Evolutionary conservation across 2,329 filamentous ascomycete species (phyloP).

Genomic region (Fusarium sp.): DNA sequence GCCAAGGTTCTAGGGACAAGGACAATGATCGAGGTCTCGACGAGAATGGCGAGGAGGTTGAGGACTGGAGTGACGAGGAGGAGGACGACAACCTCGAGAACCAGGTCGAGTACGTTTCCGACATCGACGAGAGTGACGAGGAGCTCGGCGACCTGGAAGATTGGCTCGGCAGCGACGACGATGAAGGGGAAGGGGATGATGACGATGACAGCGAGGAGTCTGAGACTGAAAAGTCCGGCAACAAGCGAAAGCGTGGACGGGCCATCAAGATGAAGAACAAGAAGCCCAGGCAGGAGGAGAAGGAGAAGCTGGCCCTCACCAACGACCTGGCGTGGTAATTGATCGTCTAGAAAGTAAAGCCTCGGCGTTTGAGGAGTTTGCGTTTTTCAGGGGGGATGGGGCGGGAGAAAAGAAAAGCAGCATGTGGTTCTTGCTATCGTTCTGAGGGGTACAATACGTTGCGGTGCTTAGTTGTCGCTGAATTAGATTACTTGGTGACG

Average conservation of each 20-base stretch:
- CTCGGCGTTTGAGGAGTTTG: slow-evolving; percentile 45
- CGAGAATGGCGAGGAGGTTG: slow-evolving; percentile 76
- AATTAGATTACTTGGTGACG: slow-evolving; percentile 4
- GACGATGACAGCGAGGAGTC: slow-evolving; percentile 68
- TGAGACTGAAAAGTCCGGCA: slow-evolving; percentile 65
- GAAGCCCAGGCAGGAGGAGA: slow-evolving; percentile 69
- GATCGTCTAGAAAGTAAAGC: slow-evolving; percentile 15
- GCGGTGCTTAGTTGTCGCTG: slow-evolving; percentile 8
- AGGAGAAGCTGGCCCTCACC: slow-evolving; percentile 60
- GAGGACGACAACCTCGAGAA: slow-evolving; percentile 79
- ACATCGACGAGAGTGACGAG: slow-evolving; percentile 85
- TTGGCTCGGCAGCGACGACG: slow-evolving; percentile 82
- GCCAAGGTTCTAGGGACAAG: slow-evolving; percentile 83
- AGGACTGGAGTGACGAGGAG: slow-evolving; percentile 74
- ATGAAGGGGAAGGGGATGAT: slow-evolving; percentile 68
- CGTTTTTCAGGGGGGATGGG: slow-evolving; percentile 11
- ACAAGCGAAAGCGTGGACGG: slow-evolving; percentile 64
- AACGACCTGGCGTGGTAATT: slow-evolving; percentile 57
- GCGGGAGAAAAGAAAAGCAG: slow-evolving; percentile 6
- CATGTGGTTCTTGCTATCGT: neutral
- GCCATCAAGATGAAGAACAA: slow-evolving; percentile 60
- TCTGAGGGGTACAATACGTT: slow-evolving; percentile 6
- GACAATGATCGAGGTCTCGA: slow-evolving; percentile 90
- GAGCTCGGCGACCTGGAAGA: slow-evolving; percentile 87
- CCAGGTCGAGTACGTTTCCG: slow-evolving; percentile 91